A percentile compares a stretch with the other conserved stretches of the same genome.
Evolutionary conservation across 495 filamentous ascomycete genomes (phyloP).

Genomic region (Penicillium lividum): DNA sequence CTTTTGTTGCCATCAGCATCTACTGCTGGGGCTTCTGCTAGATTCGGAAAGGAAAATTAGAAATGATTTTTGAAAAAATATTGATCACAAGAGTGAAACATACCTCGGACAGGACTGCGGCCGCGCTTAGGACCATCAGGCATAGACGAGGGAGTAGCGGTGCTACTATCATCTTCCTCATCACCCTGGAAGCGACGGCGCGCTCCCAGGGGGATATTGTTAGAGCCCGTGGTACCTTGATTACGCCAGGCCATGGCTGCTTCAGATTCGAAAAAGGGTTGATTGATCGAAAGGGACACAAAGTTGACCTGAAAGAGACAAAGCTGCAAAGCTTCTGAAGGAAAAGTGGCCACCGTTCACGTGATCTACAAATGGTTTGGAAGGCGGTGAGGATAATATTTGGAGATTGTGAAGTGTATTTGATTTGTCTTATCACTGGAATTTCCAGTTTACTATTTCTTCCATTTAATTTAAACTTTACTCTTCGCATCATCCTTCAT

Average conservation of each 20-base stretch:
- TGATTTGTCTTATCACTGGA: too few relatives aligned
- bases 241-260: slow-evolving; percentile 81
- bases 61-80: background rate
- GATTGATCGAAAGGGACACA: slow-evolving; percentile 16
- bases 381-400: background rate
- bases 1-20: slow-evolving; percentile 81
- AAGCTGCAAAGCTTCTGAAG: background rate
- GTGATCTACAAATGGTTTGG: background rate
- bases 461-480: slow-evolving; percentile 19
- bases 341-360: background rate
- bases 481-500: slow-evolving; percentile 61
- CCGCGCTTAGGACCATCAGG: slow-evolving; percentile 66
- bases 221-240: slow-evolving; percentile 96
- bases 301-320: slow-evolving; percentile 6
- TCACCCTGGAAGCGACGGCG: slow-evolving; percentile 81
- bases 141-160: slow-evolving; percentile 51
- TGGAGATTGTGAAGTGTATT: too few relatives aligned
- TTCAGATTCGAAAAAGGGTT: slow-evolving; percentile 12
- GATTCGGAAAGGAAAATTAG: slow-evolving; percentile 2
- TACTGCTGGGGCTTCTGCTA: slow-evolving; percentile 50
- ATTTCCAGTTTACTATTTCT: too few relatives aligned
- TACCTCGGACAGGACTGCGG: slow-evolving; percentile 71
- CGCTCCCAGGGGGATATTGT: slow-evolving; percentile 89
- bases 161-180: slow-evolving; percentile 62
- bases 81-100: slow-evolving; percentile 12